A percentile compares a stretch with the other conserved stretches of the same genome.
Conservation (phyloP, 495 filamentous ascomycete species). For the Trypethelium eluteriae region DNA sequence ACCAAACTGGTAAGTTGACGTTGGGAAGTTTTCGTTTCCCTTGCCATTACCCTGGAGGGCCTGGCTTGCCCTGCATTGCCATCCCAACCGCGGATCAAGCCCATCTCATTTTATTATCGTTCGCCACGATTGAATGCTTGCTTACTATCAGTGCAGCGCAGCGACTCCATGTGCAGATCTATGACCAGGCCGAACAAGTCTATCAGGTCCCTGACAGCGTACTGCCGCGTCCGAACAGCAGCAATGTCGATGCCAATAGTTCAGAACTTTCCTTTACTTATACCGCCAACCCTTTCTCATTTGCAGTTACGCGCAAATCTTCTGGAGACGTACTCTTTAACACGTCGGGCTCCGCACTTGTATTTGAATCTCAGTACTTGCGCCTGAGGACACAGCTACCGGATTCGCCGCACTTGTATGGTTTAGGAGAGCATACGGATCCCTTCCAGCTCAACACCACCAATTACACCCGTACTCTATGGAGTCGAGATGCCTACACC, state of each 20-base stretch:
- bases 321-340: slow-evolving; percentile 71
- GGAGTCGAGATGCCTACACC: slow-evolving; percentile 66
- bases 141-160: slow-evolving; percentile 13
- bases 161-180: slow-evolving; percentile 76
- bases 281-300: slow-evolving; percentile 63
- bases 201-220: slow-evolving; percentile 74
- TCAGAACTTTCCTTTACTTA: slow-evolving; percentile 59
- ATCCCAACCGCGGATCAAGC: not conserved
- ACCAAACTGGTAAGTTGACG: slow-evolving; percentile 16
- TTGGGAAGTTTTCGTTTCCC: not conserved
- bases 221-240: slow-evolving; percentile 51
- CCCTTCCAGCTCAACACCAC: slow-evolving; percentile 61
- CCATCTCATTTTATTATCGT: not conserved
- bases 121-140: slow-evolving; percentile 6
- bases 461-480: slow-evolving; percentile 72
- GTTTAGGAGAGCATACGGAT: slow-evolving; percentile 74
- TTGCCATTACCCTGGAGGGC: not conserved
- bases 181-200: slow-evolving; percentile 62
- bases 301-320: slow-evolving; percentile 56
- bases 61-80: not conserved
- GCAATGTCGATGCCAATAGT: slow-evolving; percentile 29
- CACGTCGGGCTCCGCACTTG: slow-evolving; percentile 56
- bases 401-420: slow-evolving; percentile 62
- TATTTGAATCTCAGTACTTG: slow-evolving; percentile 76
- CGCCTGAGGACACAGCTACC: slow-evolving; percentile 63